phyloP scores from a whole-genome alignment of 2,329 filamentous ascomycete genomes.

The Colletotrichum camelliae region DNA sequence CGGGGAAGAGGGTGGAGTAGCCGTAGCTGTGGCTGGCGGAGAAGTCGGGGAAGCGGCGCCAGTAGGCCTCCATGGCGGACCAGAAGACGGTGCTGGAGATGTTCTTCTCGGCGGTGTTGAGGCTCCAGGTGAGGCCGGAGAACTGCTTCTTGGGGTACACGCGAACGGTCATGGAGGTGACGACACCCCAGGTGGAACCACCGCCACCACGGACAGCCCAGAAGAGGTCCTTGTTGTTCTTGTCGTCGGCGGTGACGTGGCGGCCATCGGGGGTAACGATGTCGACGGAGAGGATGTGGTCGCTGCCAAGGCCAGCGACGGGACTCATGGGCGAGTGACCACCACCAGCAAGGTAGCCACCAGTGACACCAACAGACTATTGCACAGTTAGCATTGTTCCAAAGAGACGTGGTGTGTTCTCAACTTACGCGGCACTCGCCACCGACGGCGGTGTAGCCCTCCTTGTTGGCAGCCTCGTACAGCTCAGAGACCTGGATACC shows the following conservation, averaged over 20 bases:
- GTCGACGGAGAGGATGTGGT: conserved; percentile 56
- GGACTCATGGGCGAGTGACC: conserved; percentile 55
- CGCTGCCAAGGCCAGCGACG: conserved; percentile 47
- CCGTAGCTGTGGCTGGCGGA: conserved; percentile 31
- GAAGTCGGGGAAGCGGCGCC: conserved; percentile 33
- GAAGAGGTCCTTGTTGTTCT: conserved; percentile 51
- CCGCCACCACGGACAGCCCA: conserved; percentile 55
- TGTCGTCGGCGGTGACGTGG: conserved; percentile 44
- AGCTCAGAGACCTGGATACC: conserved; percentile 59
- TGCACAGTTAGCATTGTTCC: fast-evolving
- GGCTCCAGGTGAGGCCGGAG: conserved; percentile 34
- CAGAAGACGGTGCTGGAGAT: conserved; percentile 35
- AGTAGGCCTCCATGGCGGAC: conserved; percentile 35
- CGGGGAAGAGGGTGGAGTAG: conserved; percentile 26
- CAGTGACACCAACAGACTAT: conserved; percentile 30
- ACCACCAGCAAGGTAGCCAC: conserved; percentile 40
- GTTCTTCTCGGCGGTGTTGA: conserved; percentile 30
- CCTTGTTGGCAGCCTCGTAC: conserved; percentile 52
- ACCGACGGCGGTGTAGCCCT: conserved; percentile 54
- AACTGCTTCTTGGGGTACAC: conserved; percentile 37
- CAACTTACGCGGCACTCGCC: conserved; percentile 51
- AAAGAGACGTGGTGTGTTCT: too few species aligned
- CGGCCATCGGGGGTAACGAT: conserved; percentile 50
- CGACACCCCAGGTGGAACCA: conserved; percentile 48
- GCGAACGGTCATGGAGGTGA: conserved; percentile 41